phyloP scores from a whole-genome alignment of 441 rosid species.

The Croton setiger region DNA sequence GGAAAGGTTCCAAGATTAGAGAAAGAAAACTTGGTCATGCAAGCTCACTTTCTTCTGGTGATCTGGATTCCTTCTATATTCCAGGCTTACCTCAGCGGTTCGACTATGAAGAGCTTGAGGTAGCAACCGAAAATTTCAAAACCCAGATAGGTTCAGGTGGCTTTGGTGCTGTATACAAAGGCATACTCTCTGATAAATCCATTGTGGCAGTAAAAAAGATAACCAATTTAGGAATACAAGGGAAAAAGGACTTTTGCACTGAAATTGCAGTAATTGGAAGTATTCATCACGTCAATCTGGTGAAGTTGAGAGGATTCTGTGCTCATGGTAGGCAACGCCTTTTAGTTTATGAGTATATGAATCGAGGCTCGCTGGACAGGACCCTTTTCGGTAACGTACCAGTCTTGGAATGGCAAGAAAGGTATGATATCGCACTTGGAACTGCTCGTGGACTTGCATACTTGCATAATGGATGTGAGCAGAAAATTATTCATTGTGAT shows the following conservation, averaged over 20 bases:
- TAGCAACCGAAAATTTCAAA: constrained; percentile 72
- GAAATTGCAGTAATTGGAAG: constrained; percentile 82
- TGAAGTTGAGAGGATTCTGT: constrained; percentile 81
- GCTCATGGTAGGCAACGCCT: constrained; percentile 65
- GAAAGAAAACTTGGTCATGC: constrained; percentile 31
- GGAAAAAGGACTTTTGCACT: constrained; percentile 77
- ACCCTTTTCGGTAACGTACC: constrained; percentile 65
- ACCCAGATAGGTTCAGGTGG: constrained; percentile 77
- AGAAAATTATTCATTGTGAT: constrained; percentile 85
- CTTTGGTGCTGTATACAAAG: constrained; percentile 78
- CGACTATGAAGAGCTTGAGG: constrained; percentile 60
- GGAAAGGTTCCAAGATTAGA: constrained; percentile 27
- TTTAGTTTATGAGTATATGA: constrained; percentile 87
- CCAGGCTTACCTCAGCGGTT: constrained; percentile 84
- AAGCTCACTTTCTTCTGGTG: constrained; percentile 48
- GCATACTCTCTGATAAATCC: constrained; percentile 56
- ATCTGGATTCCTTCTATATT: constrained; percentile 66
- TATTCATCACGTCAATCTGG: constrained; percentile 80
- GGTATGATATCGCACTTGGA: constrained; percentile 75
- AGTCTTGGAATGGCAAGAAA: constrained; percentile 82
- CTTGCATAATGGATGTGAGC: constrained; percentile 76
- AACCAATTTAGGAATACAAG: constrained; percentile 61
- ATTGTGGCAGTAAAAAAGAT: constrained; percentile 79
- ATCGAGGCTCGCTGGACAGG: constrained; percentile 65
- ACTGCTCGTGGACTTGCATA: constrained; percentile 90